These are phyloP conservation scores for Cercospora brassicicola DNA, from an alignment of 2,329 filamentous ascomycete species.

Conservation along the genomic window DNA sequence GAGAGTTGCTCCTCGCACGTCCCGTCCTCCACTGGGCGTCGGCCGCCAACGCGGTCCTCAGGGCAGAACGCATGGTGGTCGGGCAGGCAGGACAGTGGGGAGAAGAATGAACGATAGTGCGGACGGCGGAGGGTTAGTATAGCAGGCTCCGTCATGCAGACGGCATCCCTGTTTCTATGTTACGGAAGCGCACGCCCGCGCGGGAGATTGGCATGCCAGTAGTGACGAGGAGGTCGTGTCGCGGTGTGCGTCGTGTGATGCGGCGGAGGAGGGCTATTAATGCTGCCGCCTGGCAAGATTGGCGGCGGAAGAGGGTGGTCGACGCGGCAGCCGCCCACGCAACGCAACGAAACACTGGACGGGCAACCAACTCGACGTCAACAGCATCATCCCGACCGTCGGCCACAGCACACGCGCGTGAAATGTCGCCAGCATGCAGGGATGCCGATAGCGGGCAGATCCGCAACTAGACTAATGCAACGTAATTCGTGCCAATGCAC, in stretches of 20 bases:
- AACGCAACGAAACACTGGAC: neutral
- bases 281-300: constrained; percentile 1
- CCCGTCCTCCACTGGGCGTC: constrained; percentile 32
- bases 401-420: neutral
- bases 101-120: neutral
- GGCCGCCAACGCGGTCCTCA: constrained; percentile 36
- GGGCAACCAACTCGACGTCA: neutral
- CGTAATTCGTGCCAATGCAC: neutral
- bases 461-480: neutral
- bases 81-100: neutral
- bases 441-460: neutral
- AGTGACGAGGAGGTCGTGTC: constrained; percentile 4
- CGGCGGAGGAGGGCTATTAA: neutral
- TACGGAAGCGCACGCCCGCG: neutral
- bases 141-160: constrained; percentile 6
- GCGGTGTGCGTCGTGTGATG: neutral
- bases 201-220: neutral
- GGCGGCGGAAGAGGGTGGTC: neutral
- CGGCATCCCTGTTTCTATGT: constrained; percentile 13
- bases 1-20: constrained; percentile 43
- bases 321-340: neutral
- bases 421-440: neutral
- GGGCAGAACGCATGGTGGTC: constrained; percentile 19
- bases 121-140: neutral
- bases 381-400: neutral